Base-by-base conservation (phyloP, 192 early-diverging fungal species). In the Rhizophlyctis rosea region DNA sequence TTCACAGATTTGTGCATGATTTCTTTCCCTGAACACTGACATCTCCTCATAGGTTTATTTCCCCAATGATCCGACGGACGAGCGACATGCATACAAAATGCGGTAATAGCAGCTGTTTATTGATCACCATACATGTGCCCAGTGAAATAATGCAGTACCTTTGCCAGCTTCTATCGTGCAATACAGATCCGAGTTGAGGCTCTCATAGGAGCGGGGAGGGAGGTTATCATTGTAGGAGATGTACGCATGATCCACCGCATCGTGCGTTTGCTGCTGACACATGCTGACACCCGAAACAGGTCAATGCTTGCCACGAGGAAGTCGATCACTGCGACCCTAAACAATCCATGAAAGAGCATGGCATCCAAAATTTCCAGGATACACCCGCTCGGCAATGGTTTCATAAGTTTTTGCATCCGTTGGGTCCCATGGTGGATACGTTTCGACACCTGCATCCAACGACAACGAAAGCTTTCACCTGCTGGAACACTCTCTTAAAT, bases 241-340 rank as follows among this genome's bases (percentile, higher is more conserved):
- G 71, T 73, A 31, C 55, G 63, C 16, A 5, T 32, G 2, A 50
- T n/a, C 1, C 24, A 2, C 24, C 23, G 2, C 3, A 4, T 14
- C 29, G 13, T 14, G 23, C 4, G 21, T 61, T 2, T n/a, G 25
- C 14, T 14, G 52, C 14, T 1, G 0, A 54, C 1, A 23, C 52
- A 28, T 28, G 28, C 27, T 2, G 27, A 23, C 28, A 1, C 14
- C 16, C 1, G 28, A 21, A n/a, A 2, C 31, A 65, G 63, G 54
- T 67, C 47, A 92, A 92, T 58, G 77, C 87, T 1, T 68, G 79
- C 24, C 85, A 85, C 32, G 53, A 72, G 4, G 74, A 80, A 33
- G 72, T 89, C 27, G 91, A 92, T 59, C 89, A 91, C 58, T 88
- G 83, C 61, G 87, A 91, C 51, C 88, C 90, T 2, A 68, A 66